Base-by-base conservation (phyloP, 1,139 yeast genomes). In the Zygosaccharomyces sapae region DNA sequence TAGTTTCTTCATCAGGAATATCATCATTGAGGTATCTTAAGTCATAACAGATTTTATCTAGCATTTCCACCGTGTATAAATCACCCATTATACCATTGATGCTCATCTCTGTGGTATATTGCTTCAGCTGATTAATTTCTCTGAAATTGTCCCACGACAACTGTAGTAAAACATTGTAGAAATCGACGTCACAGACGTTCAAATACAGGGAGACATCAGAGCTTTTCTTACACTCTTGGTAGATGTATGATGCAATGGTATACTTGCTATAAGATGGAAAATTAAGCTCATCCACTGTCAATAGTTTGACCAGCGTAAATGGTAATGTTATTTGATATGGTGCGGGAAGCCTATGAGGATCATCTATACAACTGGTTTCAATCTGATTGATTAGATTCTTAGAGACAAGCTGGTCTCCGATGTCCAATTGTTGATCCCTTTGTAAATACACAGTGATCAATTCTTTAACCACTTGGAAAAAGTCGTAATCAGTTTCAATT, bases 41-140 rank as follows among this genome's bases (percentile, higher is more conserved):
- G 13, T 54, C 55, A 4, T 50, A 38, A 2, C 53, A 47, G 6
- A 63, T 53, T 13, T 46, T 41, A 12, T 57, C 59, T 3, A 64
- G 45, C 4, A 59, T 41, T 33, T 56, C 62, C 1, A 63, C 52
- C 1, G 68, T 63, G n/a, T 53, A 35, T 5, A 60, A 45, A 43
- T 64, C 65, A 3, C 67, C 68, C 27, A 53, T 44, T 4, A 63
- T 55, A 22, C 68, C 68, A 33, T 63, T 62, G 20, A 54, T 57
- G 25, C 53, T 56, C 68, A 64, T 63, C 47, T 64, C 68, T 2
- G 54, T 44, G 2, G 59, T 50, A 5, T 61, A 34, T 12, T 53
- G 54, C 24, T 45, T 46, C 31, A 63, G 41, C 30, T 52, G 53
- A 13, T 50, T 44, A 3, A 63, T 46, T 8, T 63, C 65, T 30